A percentile compares a stretch with the other conserved stretches of the same genome.
phyloP scores from a whole-genome alignment of 495 filamentous ascomycete species.

The Penicillium cataractarum region DNA sequence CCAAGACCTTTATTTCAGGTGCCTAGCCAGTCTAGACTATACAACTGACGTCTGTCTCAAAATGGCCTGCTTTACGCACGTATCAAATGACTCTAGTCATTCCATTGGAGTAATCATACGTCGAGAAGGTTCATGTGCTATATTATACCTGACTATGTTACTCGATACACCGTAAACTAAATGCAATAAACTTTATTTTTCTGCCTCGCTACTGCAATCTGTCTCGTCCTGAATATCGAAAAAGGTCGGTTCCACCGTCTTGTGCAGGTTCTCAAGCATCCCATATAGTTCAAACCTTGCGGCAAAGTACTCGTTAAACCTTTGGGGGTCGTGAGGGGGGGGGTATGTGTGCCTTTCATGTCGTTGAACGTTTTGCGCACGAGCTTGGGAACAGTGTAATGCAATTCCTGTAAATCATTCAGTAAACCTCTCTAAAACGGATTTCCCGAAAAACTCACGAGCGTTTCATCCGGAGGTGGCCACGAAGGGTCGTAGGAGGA shows the following conservation, averaged over 20 bases:
- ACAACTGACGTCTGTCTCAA: not conserved
- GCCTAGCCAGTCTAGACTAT: not conserved
- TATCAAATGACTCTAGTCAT: not conserved
- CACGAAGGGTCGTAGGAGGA: not conserved
- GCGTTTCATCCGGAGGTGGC: not conserved
- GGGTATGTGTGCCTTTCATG: not conserved
- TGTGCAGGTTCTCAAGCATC: not conserved
- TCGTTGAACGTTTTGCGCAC: not conserved
- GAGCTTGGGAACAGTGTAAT: not conserved
- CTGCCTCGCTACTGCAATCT: not conserved
- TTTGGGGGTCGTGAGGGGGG: not conserved
- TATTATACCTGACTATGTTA: not conserved
- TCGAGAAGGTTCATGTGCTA: not conserved
- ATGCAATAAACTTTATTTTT: not conserved
- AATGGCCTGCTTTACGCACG: not conserved
- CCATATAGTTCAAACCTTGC: not conserved
- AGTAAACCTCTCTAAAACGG: not conserved
- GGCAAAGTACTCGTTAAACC: not conserved
- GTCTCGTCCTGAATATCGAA: not conserved
- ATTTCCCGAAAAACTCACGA: not conserved
- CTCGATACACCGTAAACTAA: not conserved
- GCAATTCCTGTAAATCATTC: not conserved
- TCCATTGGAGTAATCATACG: too few species aligned
- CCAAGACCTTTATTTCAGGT: not conserved
- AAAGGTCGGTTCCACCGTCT: not conserved